Evolutionary conservation across 148 eudicot genomes (phyloP).

Genomic region (Cornus kousa): DNA sequence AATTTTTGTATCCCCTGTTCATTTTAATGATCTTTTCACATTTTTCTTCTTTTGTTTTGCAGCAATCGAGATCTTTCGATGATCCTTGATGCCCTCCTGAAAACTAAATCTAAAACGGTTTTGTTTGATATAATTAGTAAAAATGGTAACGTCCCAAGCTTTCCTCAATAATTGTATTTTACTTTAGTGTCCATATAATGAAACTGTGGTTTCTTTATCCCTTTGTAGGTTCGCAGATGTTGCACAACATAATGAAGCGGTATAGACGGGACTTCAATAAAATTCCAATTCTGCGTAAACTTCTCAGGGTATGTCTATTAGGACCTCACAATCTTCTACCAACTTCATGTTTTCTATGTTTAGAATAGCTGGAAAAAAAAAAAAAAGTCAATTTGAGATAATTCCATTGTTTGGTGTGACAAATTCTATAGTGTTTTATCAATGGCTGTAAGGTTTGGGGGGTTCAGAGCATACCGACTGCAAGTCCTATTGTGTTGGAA

Average conservation of each 20-base stretch:
- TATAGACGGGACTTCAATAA: constrained; percentile 68
- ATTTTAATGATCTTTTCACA: neutral
- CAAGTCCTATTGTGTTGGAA: neutral
- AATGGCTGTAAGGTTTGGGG: neutral
- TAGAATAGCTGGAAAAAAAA: neutral
- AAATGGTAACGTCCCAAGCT: constrained; percentile 56
- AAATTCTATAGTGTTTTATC: neutral
- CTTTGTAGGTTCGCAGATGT: constrained; percentile 85
- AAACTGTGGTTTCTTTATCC: constrained; percentile 4
- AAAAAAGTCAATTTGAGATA: neutral
- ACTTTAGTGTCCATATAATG: neutral
- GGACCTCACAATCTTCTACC: neutral
- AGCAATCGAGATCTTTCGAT: constrained; percentile 95
- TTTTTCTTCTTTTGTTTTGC: constrained; percentile 25
- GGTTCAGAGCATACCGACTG: neutral
- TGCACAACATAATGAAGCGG: constrained; percentile 88
- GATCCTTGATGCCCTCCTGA: constrained; percentile 90
- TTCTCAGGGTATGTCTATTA: constrained; percentile 62
- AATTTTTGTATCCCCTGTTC: constrained; percentile 9
- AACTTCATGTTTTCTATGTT: neutral
- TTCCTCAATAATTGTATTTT: neutral
- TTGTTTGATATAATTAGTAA: constrained; percentile 79
- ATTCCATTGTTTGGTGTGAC: neutral
- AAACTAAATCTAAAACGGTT: constrained; percentile 81
- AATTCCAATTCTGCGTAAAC: constrained; percentile 90